Conservation (phyloP, 1,284 basidiomycete genomes). For the Cryptococcus depauperatus region DNA sequence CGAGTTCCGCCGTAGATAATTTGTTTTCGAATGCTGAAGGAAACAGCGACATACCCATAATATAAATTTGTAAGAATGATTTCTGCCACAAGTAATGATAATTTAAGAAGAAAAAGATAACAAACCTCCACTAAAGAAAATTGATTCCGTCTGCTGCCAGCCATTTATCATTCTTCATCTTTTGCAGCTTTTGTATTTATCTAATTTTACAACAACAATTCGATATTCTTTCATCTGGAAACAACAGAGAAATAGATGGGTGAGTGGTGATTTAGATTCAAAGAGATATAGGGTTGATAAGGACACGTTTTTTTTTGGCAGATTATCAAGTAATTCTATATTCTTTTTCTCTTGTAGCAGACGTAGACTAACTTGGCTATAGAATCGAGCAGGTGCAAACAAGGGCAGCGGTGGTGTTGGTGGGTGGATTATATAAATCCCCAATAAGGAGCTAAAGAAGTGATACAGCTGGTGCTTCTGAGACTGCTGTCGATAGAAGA, state of each 20-base stretch:
- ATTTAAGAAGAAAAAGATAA: not conserved
- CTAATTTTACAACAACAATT: too few species aligned
- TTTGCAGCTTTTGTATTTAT: not conserved
- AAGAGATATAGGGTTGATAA: too few species aligned
- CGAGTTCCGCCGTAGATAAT: constrained; percentile 13
- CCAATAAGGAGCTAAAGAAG: not conserved
- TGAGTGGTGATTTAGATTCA: too few species aligned
- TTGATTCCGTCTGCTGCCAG: constrained; percentile 10
- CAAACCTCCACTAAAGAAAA: constrained; percentile 5
- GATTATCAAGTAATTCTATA: constrained; percentile 40
- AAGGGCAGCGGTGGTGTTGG: constrained; percentile 90
- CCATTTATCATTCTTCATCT: not conserved
- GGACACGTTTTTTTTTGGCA: constrained; percentile 8
- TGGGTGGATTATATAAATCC: constrained; percentile 10
- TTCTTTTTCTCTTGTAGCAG: not conserved
- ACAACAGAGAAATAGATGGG: too few species aligned
- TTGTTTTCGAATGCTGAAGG: constrained; percentile 32
- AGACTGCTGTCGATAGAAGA: constrained; percentile 89
- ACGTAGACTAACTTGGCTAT: constrained; percentile 6
- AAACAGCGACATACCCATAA: constrained; percentile 35
- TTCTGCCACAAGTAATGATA: too few species aligned
- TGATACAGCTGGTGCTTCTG: constrained; percentile 45
- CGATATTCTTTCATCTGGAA: too few species aligned
- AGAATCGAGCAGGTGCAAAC: constrained; percentile 93
- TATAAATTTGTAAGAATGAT: constrained; percentile 5